These are phyloP conservation scores for Penicillium crustosum DNA, from an alignment of 2,329 filamentous ascomycete species.

Conservation along the genomic window DNA sequence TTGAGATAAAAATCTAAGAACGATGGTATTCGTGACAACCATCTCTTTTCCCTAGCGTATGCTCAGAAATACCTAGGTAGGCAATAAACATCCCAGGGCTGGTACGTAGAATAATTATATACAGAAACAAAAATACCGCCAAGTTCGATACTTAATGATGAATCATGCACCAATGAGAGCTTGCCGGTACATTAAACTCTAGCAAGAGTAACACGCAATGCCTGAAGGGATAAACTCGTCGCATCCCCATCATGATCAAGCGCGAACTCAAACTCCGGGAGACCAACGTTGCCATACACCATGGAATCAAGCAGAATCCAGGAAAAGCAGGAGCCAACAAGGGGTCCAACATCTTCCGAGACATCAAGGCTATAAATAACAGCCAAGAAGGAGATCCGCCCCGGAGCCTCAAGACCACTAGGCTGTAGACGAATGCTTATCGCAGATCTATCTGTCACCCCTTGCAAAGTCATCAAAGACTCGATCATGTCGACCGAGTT, in stretches of 20 bases:
- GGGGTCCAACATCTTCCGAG: conserved; percentile 10
- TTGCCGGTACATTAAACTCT: not conserved
- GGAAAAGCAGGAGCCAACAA: conserved; percentile 14
- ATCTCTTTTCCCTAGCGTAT: not conserved
- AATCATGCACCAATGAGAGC: not conserved
- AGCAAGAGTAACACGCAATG: conserved; percentile 12
- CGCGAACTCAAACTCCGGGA: conserved; percentile 25
- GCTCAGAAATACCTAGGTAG: not conserved
- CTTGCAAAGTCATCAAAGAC: conserved; percentile 10
- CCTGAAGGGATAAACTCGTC: conserved; percentile 15
- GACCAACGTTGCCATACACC: conserved; percentile 22
- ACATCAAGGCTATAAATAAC: conserved; percentile 11
- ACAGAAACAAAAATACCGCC: not conserved
- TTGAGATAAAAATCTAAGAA: too few species aligned
- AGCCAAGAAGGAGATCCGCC: conserved; percentile 20
- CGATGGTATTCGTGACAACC: not conserved
- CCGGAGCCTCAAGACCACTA: conserved; percentile 19
- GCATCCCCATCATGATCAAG: conserved; percentile 17
- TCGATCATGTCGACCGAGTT: conserved; percentile 22
- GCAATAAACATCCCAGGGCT: not conserved
- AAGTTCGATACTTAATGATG: not conserved
- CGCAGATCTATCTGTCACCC: conserved; percentile 1
- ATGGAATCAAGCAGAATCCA: conserved; percentile 18
- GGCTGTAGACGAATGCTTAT: conserved; percentile 27
- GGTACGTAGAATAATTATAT: not conserved